phyloP scores from a whole-genome alignment of 768 basidiomycete species.

The Hericium coralloides region DNA sequence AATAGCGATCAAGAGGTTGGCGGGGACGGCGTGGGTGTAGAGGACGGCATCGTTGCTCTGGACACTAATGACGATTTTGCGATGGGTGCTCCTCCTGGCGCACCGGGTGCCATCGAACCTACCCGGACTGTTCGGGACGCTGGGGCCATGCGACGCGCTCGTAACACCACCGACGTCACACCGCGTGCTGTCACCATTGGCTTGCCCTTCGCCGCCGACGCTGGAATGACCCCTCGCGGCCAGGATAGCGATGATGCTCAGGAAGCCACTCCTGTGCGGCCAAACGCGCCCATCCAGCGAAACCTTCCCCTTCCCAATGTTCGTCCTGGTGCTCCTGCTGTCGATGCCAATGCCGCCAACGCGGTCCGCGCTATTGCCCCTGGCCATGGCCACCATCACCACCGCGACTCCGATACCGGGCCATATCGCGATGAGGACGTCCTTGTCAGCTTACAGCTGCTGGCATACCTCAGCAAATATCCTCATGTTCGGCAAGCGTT shows the following conservation, averaged over 20 bases:
- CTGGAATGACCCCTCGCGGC: conserved; percentile 2
- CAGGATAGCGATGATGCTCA: conserved; percentile 13
- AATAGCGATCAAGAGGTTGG: conserved; percentile 35
- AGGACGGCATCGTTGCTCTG: conserved; percentile 67
- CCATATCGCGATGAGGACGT: conserved; percentile 95
- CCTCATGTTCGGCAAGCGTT: conserved; percentile 95
- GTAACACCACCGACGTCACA: conserved; percentile 35
- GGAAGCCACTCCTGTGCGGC: conserved; percentile 10
- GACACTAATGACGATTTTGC: conserved; percentile 84
- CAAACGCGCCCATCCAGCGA: conserved; percentile 10
- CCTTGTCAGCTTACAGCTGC: conserved; percentile 78
- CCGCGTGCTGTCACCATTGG: conserved; percentile 54
- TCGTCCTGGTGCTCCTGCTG: background rate
- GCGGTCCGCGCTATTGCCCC: background rate
- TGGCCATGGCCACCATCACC: conserved; percentile 19
- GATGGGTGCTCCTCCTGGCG: conserved; percentile 85
- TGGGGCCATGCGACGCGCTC: conserved; percentile 15
- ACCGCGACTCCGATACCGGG: conserved; percentile 36
- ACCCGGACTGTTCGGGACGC: conserved; percentile 16
- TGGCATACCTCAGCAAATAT: conserved; percentile 96
- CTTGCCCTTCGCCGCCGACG: conserved; percentile 29
- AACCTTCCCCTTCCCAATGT: conserved; percentile 11
- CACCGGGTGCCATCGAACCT: conserved; percentile 66
- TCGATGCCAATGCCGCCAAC: conserved; percentile 4
- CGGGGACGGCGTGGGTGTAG: conserved; percentile 53